phyloP scores from a whole-genome alignment of 768 basidiomycete species.

The Lactifluus subvellereus region DNA sequence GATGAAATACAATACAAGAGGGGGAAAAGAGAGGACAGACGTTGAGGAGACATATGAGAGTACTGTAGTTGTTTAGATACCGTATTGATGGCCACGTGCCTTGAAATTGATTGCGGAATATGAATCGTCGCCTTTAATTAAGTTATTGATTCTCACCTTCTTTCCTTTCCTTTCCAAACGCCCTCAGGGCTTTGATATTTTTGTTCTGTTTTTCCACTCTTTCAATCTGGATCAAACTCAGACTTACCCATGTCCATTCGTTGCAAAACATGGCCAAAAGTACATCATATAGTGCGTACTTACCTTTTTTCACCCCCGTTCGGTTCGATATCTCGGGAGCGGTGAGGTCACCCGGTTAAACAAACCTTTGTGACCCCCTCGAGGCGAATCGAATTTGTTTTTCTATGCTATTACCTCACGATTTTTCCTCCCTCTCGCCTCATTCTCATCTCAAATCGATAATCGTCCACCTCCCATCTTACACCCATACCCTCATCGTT shows the following conservation, averaged over 20 bases:
- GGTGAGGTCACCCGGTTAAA: constrained; percentile 5
- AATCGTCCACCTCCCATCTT: neutral
- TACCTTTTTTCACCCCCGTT: constrained; percentile 28
- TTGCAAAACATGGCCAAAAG: constrained; percentile 39
- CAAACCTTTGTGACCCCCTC: constrained; percentile 21
- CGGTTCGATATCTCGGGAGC: constrained; percentile 25
- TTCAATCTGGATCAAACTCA: constrained; percentile 39
- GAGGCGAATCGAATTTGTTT: constrained; percentile 18
- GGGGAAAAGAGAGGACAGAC: constrained; percentile 23
- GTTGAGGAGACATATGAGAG: constrained; percentile 15
- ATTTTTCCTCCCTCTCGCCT: constrained; percentile 11
- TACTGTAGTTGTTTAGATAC: constrained; percentile 12
- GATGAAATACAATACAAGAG: constrained; percentile 2
- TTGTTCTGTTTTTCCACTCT: constrained; percentile 14
- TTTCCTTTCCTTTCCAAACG: constrained; percentile 13
- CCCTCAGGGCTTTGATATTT: constrained; percentile 21
- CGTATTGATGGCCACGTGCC: constrained; percentile 16
- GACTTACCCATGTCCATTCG: constrained; percentile 41
- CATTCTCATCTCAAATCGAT: constrained; percentile 17
- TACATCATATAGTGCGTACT: constrained; percentile 28
- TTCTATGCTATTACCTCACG: constrained; percentile 20
- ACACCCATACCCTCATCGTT: neutral
- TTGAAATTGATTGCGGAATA: neutral
- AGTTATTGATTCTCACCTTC: neutral
- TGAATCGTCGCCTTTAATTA: neutral